phyloP scores from a whole-genome alignment of 768 basidiomycete species.

The Tulasnella sp. region DNA sequence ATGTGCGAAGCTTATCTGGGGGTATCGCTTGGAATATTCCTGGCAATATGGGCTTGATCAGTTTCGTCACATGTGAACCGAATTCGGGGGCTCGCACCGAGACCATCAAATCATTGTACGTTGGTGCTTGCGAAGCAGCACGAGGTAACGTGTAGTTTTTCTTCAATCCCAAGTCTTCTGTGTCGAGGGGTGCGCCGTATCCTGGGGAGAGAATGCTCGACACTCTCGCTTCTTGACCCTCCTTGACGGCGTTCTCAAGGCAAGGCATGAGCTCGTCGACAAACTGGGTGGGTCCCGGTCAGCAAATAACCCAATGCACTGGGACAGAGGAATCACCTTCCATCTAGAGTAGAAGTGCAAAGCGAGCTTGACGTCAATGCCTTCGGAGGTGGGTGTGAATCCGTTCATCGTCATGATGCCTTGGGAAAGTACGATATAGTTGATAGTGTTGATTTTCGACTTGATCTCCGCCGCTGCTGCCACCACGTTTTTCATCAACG shows the following conservation, averaged over 20 bases:
- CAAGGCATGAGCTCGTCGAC: conserved; percentile 15
- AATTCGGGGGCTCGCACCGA: conserved; percentile 5
- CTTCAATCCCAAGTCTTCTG: conserved; percentile 15
- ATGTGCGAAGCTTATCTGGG: conserved; percentile 30
- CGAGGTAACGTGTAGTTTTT: not conserved
- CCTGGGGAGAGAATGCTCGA: not conserved
- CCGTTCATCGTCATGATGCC: conserved; percentile 15
- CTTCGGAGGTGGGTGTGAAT: conserved; percentile 16
- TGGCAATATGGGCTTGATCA: not conserved
- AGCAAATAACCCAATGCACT: too few species aligned
- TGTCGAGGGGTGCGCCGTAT: not conserved
- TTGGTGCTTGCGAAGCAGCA: not conserved
- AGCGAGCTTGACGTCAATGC: conserved; percentile 17
- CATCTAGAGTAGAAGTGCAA: conserved; percentile 18
- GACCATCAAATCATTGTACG: conserved; percentile 14
- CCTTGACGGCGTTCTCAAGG: conserved; percentile 9
- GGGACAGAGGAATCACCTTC: conserved; percentile 4
- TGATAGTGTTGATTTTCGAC: conserved; percentile 7
- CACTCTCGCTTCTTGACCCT: conserved; percentile 17
- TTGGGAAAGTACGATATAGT: conserved; percentile 15
- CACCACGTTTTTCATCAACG: conserved; percentile 20
- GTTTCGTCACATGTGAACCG: not conserved
- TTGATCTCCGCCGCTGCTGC: not conserved
- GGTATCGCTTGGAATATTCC: conserved; percentile 33
- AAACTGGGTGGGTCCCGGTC: too few species aligned